Base-by-base conservation (phyloP, 2,329 filamentous ascomycete genomes). In the Rachicladosporium sp. region DNA sequence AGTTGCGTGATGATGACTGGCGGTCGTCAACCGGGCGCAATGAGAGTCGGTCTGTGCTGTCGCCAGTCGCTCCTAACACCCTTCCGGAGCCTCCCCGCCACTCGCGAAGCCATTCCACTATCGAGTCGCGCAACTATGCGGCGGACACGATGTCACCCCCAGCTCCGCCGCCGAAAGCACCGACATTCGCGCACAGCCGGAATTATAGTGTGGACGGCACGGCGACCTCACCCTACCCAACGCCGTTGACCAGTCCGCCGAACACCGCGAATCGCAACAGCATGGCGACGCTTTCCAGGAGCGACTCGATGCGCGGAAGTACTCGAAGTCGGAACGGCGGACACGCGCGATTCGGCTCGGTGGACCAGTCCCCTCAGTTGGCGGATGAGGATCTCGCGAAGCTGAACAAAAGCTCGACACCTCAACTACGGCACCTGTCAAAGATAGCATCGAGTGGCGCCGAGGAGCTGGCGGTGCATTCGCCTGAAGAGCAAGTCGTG, bases 401-500 rank as follows among this genome's bases (percentile, higher is more conserved):
- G 29, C 70, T 98, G 11, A 82, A 89, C 42, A 84, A 84, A 51
- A 96, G 91, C 0, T 83, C 89, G 0, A 96, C 91, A 2, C 80
- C 82, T 42, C 85, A 98, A 59, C 72, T 98, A 13, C 80, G 88
- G 88, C 86, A 0, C 68, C 96, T 30, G 94, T 89, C 5, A 82
- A 79, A 51, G 74, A 93, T 48, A 84, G 54, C 55, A 7, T 47
- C 86, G 1, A 76, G 89, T 52, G 76, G 79, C 7, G 74, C 77
- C 1, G 83, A 89, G 29, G 86, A 93, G 32, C 88, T 96, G 50
- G 73, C 78, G 33, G 81, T 95, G 41, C 80, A 77, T 36, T 78
- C 78, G 0, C 73, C 82, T 1, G 78, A 80, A 10, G 82, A 93
- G 54, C 86, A 95, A 57, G 91, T 98, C 1, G 78, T 81, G 12